Base-by-base conservation (phyloP, 2,329 filamentous ascomycete genomes). In the Cadophora sp. region DNA sequence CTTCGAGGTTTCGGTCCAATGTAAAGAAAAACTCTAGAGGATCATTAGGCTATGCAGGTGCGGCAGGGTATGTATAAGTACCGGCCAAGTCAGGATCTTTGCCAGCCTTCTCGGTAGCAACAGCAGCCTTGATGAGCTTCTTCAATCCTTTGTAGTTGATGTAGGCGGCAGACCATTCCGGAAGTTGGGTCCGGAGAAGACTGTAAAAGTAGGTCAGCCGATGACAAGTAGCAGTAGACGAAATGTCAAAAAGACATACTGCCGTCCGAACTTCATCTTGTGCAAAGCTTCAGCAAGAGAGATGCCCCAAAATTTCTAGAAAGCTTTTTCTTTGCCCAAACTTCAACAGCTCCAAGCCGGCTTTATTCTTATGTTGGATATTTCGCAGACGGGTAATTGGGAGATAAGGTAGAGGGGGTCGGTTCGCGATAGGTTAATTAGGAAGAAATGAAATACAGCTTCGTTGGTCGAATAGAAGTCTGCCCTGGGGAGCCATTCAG, bases 1-100 rank as follows among this genome's bases (percentile, higher is more conserved):
- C 92, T 84, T 99, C 96, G 77, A 99, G 90, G 79, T 98, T 97
- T 76, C 96, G 92, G 79, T 99, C 96, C 79, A 99, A 89, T 72
- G 91, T 92, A 80, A 95, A 97, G 84, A 97, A 97, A 86, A 99
- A 97, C 80, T 94, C 96, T 83, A 76, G 50, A 79, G 37, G 31
- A 26, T 40, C 22, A 48, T 72, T 66, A 74, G 66, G n/a, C 72
- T 75, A 76, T 74, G 14, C 61, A 26, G 19, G 24, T 26, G 34
- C 14, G n/a, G 8, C n/a, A 24, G 24, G 37, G 27, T 31, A 22
- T 31, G 27, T 43, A 40, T 34, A 61, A 12, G 84, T 87, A 97
- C 95, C 94, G 84, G 95, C 94, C 81, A 97, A 85, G 86, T 99
- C 96, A 69, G 92, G 90, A 76, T 91, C 87, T 74, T 90, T 87